Percentiles rank a stretch among this genome's conserved stretches.
Evolutionary conservation across 2,329 filamentous ascomycete species (phyloP).

Genomic region (Amauroascus niger): DNA sequence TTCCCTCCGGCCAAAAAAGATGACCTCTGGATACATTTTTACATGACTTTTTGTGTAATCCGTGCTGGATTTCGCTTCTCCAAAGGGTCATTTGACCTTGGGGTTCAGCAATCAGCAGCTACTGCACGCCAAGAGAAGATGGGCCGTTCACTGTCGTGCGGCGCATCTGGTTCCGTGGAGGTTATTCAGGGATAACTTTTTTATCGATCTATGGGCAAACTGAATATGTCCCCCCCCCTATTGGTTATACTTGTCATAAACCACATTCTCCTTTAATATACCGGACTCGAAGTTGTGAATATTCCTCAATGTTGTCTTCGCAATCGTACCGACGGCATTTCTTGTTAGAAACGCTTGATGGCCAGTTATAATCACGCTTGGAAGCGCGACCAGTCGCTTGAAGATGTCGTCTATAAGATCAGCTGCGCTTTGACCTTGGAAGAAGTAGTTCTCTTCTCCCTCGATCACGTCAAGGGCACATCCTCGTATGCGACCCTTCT

Average conservation of each 20-base stretch:
- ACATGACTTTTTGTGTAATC: not conserved
- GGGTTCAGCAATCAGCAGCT: not conserved
- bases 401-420: slow-evolving; percentile 59
- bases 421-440: slow-evolving; percentile 54
- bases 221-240: too few relatives aligned
- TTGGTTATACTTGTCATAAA: slow-evolving; percentile 12
- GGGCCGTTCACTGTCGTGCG: too few relatives aligned
- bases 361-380: slow-evolving; percentile 56
- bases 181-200: too few relatives aligned
- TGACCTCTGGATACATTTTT: too few relatives aligned
- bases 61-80: not conserved
- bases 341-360: slow-evolving; percentile 62
- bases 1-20: too few relatives aligned
- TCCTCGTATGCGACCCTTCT: slow-evolving; percentile 50
- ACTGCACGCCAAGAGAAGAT: not conserved
- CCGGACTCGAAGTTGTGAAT: slow-evolving; percentile 31
- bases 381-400: slow-evolving; percentile 58
- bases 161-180: not conserved
- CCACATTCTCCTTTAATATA: slow-evolving; percentile 8
- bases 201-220: too few relatives aligned
- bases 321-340: slow-evolving; percentile 56
- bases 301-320: slow-evolving; percentile 51
- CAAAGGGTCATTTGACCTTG: not conserved
- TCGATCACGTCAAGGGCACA: slow-evolving; percentile 62
- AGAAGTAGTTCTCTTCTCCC: slow-evolving; percentile 51